A percentile compares a stretch with the other conserved stretches of the same genome.
phyloP scores from a whole-genome alignment of 352 stramenopile species.

The Poterioochromonas sp. region DNA sequence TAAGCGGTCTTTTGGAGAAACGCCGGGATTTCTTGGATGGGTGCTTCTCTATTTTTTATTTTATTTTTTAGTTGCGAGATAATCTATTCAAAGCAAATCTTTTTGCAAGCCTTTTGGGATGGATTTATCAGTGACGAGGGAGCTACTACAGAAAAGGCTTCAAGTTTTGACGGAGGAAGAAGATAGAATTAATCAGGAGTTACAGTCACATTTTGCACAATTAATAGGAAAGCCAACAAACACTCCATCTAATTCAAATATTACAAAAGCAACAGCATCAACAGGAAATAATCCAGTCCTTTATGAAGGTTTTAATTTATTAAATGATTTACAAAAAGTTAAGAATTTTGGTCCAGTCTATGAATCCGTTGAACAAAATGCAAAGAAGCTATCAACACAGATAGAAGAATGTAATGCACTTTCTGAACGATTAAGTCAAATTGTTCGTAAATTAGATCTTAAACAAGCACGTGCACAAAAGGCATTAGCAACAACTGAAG shows the following conservation, averaged over 20 bases:
- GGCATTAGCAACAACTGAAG: slow-evolving; percentile 21
- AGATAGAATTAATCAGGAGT: neutral
- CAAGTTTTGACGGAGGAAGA: neutral
- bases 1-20: too few species aligned
- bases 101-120: too few species aligned
- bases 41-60: too few species aligned
- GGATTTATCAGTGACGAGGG: neutral
- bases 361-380: slow-evolving; percentile 15
- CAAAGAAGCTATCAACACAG: slow-evolving; percentile 29
- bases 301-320: neutral
- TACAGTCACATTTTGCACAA: neutral
- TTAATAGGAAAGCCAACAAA: neutral
- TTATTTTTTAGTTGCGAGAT: too few species aligned
- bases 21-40: too few species aligned
- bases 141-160: neutral
- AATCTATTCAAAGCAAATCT: too few species aligned
- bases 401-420: slow-evolving; percentile 30
- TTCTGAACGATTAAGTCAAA: slow-evolving; percentile 23
- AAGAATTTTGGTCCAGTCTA: neutral
- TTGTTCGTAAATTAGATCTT: slow-evolving; percentile 22
- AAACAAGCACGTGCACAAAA: slow-evolving; percentile 31
- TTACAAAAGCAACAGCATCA: neutral
- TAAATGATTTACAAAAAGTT: slow-evolving; percentile 7
- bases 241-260: neutral
- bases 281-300: neutral